These are phyloP conservation scores for Phytophthora hibernalis DNA, from an alignment of 352 stramenopile species.

Conservation along the genomic window DNA sequence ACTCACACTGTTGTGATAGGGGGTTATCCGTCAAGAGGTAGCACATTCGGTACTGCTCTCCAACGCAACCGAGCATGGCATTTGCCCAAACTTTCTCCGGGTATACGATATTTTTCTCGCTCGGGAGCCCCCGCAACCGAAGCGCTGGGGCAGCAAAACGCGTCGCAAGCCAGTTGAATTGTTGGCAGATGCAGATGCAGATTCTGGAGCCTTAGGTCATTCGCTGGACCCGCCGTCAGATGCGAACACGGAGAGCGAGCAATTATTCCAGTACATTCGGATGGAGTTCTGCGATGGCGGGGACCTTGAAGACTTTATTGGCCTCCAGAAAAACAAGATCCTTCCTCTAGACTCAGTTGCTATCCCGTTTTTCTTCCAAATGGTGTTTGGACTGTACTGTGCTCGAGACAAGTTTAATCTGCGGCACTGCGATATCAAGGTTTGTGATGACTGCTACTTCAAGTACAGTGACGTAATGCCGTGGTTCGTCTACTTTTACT, in stretches of 20 bases:
- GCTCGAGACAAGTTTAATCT: conserved; percentile 91
- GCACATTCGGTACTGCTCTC: conserved; percentile 94
- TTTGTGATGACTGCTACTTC: conserved; percentile 30
- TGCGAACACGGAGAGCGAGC: conserved; percentile 15
- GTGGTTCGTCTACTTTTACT: neutral
- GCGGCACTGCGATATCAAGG: conserved; percentile 99
- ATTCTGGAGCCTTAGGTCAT: conserved; percentile 6
- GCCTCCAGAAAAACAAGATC: conserved; percentile 74
- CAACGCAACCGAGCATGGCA: conserved; percentile 80
- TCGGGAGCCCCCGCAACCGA: conserved; percentile 59
- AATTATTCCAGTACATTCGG: conserved; percentile 95
- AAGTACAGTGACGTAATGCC: neutral
- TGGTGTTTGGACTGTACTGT: conserved; percentile 95
- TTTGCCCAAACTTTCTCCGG: conserved; percentile 96
- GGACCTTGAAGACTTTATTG: conserved; percentile 97
- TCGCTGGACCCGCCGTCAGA: conserved; percentile 4
- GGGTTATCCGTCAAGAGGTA: conserved; percentile 94
- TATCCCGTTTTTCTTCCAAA: conserved; percentile 96
- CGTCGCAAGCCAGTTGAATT: conserved; percentile 77
- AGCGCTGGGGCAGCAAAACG: conserved; percentile 65
- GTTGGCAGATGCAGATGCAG: conserved; percentile 35
- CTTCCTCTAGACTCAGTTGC: conserved; percentile 62
- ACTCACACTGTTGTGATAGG: conserved; percentile 38
- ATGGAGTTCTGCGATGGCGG: conserved; percentile 98
- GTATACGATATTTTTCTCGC: conserved; percentile 93